These are phyloP conservation scores for Orbilia ellipsospora DNA, from an alignment of 2,329 filamentous ascomycete species.

Conservation along the genomic window DNA sequence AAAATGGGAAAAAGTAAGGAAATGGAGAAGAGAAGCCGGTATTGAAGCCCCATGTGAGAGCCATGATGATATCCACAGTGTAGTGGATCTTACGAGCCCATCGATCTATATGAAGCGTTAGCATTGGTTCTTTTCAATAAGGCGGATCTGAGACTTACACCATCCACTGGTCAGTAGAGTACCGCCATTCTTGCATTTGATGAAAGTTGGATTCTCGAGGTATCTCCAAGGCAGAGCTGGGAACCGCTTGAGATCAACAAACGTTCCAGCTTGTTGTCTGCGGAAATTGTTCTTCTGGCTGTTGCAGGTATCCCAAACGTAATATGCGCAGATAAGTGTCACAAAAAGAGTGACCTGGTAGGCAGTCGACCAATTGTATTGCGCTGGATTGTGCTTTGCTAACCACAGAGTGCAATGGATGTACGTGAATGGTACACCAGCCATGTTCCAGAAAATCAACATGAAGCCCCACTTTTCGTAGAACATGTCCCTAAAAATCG, in stretches of 20 bases:
- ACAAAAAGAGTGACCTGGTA: slow-evolving; percentile 72
- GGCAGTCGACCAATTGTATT: slow-evolving; percentile 78
- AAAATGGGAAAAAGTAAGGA: slow-evolving; percentile 88
- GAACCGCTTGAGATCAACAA: slow-evolving; percentile 79
- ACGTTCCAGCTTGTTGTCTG: slow-evolving; percentile 77
- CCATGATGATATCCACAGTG: slow-evolving; percentile 81
- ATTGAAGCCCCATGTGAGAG: slow-evolving; percentile 80
- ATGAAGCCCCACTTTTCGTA: slow-evolving; percentile 98
- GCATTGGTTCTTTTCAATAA: slow-evolving; percentile 52
- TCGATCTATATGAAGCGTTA: slow-evolving; percentile 66
- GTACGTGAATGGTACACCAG: slow-evolving; percentile 89
- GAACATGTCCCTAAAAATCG: slow-evolving; percentile 79
- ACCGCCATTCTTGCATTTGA: slow-evolving; percentile 77
- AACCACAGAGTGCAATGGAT: slow-evolving; percentile 93
- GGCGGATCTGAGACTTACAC: slow-evolving; percentile 67
- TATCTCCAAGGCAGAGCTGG: slow-evolving; percentile 91
- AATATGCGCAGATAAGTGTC: slow-evolving; percentile 85
- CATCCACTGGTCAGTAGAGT: slow-evolving; percentile 85
- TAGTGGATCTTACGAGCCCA: slow-evolving; percentile 84
- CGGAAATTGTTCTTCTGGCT: slow-evolving; percentile 95
- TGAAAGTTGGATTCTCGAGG: slow-evolving; percentile 81
- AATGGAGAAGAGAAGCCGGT: slow-evolving; percentile 83
- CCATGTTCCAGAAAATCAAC: slow-evolving; percentile 97
- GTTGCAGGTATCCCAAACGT: slow-evolving; percentile 92
- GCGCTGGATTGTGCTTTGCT: slow-evolving; percentile 80